These are phyloP conservation scores for Cryphonectria radicalis DNA, from an alignment of 2,329 filamentous ascomycete genomes.

Conservation along the genomic window DNA sequence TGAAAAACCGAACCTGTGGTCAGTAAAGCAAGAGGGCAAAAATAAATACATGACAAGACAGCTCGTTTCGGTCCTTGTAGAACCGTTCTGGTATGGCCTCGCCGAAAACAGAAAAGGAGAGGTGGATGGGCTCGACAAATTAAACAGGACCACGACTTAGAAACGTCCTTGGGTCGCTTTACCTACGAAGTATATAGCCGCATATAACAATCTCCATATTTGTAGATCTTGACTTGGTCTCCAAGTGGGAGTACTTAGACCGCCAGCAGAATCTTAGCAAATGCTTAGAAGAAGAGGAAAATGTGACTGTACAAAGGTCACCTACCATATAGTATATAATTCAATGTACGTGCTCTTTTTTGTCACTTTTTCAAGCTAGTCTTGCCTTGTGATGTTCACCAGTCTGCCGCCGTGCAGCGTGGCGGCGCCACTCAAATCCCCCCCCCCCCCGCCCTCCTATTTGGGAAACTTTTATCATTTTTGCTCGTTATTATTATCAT, in stretches of 20 bases:
- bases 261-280: neutral
- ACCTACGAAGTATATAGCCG: neutral
- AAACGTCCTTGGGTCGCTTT: no score
- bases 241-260: neutral
- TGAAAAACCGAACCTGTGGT: neutral
- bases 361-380: neutral
- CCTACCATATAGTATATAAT: neutral
- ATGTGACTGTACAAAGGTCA: neutral
- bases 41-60: neutral
- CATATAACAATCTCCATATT: neutral
- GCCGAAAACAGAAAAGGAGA: neutral
- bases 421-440: neutral
- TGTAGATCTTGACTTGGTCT: neutral
- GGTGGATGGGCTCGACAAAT: neutral
- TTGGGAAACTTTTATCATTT: conserved; percentile 63
- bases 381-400: neutral
- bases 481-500: conserved; percentile 71
- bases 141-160: no score
- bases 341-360: neutral
- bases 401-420: neutral
- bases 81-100: neutral
- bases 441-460: neutral
- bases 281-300: neutral
- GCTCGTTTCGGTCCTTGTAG: neutral
- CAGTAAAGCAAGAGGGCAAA: neutral